Evolutionary conservation across 495 filamentous ascomycete species (phyloP).

Genomic region (Acidomyces sp.): DNA sequence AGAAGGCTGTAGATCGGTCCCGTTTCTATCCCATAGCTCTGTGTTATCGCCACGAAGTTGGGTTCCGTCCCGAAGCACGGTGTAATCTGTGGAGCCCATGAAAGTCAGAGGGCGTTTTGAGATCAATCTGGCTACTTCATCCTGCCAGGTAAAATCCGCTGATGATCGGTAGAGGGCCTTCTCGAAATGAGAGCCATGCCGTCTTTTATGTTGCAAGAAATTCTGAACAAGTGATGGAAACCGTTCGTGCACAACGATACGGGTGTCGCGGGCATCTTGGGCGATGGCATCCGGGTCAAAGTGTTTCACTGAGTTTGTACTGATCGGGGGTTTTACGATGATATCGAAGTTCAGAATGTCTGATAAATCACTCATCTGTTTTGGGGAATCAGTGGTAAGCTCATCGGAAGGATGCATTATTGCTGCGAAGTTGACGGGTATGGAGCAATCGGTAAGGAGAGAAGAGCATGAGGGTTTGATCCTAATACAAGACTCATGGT

Average conservation of each 20-base stretch:
- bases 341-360: conserved; percentile 4
- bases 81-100: conserved; percentile 12
- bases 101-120: conserved; percentile 15
- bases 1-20: conserved; percentile 4
- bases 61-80: conserved; percentile 12
- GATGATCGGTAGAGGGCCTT: conserved; percentile 6
- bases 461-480: too few species aligned
- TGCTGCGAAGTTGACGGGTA: too few species aligned
- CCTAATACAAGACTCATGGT: too few species aligned
- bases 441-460: too few species aligned
- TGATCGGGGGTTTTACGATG: conserved; percentile 2
- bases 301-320: conserved; percentile 7
- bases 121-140: conserved; percentile 6
- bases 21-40: conserved; percentile 14
- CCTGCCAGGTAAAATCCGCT: conserved; percentile 2
- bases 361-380: background rate
- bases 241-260: conserved; percentile 10
- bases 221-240: conserved; percentile 6
- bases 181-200: conserved; percentile 9
- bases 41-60: background rate
- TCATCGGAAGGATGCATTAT: too few species aligned
- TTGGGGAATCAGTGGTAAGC: background rate
- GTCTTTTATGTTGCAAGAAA: conserved; percentile 10
- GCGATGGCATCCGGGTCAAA: conserved; percentile 4
- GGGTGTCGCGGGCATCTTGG: conserved; percentile 8